phyloP scores from a whole-genome alignment of 805 yeast species.

The Hanseniaspora lindneri region DNA sequence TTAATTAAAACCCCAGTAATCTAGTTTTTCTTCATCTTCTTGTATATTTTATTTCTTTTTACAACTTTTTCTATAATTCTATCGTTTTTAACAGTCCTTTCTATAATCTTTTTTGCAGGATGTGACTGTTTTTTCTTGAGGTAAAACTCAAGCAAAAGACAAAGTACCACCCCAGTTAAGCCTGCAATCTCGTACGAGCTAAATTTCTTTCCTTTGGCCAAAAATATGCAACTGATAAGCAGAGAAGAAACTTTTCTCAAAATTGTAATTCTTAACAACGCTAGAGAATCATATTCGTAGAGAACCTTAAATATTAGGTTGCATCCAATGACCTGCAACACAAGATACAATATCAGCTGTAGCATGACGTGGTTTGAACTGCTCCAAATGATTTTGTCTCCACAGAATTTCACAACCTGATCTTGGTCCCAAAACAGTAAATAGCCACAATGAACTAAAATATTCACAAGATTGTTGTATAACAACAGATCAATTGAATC shows the following conservation, averaged over 20 bases:
- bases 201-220: constrained; percentile 54
- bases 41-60: too few relatives aligned
- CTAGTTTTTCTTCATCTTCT: neutral
- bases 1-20: too few relatives aligned
- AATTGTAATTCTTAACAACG: constrained; percentile 84
- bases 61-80: neutral
- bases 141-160: constrained; percentile 69
- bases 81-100: neutral
- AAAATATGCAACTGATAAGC: constrained; percentile 75
- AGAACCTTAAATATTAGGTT: constrained; percentile 80
- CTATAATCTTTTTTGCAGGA: neutral
- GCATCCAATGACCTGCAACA: constrained; percentile 85
- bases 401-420: constrained; percentile 29
- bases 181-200: constrained; percentile 64
- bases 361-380: constrained; percentile 38
- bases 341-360: constrained; percentile 55
- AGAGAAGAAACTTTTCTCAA: constrained; percentile 94
- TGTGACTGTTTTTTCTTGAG: constrained; percentile 28
- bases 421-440: constrained; percentile 25
- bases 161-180: constrained; percentile 65
- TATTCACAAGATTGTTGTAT: constrained; percentile 40
- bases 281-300: constrained; percentile 72
- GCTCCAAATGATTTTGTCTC: constrained; percentile 24
- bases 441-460: constrained; percentile 40
- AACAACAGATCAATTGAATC: constrained; percentile 44